Evolutionary conservation across 2,329 filamentous ascomycete species (phyloP).

Genomic region (Claviceps purpurea): DNA sequence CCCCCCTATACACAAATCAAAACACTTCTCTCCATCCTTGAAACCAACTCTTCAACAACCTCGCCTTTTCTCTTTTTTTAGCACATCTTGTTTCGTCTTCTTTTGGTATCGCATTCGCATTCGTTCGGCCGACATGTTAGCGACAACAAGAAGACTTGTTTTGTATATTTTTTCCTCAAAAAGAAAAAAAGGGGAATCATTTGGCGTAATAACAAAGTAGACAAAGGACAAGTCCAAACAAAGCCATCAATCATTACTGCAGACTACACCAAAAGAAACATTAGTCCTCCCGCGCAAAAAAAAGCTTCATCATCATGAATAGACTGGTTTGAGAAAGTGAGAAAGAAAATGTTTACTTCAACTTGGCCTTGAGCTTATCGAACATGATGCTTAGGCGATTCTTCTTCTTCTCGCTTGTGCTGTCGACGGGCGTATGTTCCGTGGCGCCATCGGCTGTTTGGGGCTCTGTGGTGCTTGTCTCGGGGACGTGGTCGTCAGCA

Average conservation of each 20-base stretch:
- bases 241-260: conserved; percentile 17
- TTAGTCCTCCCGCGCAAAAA: conserved; percentile 2
- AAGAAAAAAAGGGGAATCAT: conserved; percentile 24
- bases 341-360: conserved; percentile 14
- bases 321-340: not conserved
- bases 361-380: conserved; percentile 39
- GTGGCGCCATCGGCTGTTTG: not conserved
- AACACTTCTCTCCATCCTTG: too few relatives aligned
- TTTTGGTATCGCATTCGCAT: too few relatives aligned
- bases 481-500: conserved; percentile 11
- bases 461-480: conserved; percentile 10
- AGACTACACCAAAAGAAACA: conserved; percentile 10
- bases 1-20: too few relatives aligned
- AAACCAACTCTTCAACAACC: too few relatives aligned
- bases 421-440: conserved; percentile 10
- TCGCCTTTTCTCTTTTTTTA: too few relatives aligned
- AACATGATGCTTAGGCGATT: conserved; percentile 50
- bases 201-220: conserved; percentile 15
- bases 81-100: too few relatives aligned
- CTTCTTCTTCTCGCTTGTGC: conserved; percentile 52
- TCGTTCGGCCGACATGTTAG: too few relatives aligned
- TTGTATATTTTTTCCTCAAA: not conserved
- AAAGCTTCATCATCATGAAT: conserved; percentile 4
- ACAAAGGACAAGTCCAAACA: conserved; percentile 21
- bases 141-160: too few relatives aligned